Evolutionary conservation across 2,329 filamentous ascomycete species (phyloP).

Genomic region (Ceratocystis destructans): DNA sequence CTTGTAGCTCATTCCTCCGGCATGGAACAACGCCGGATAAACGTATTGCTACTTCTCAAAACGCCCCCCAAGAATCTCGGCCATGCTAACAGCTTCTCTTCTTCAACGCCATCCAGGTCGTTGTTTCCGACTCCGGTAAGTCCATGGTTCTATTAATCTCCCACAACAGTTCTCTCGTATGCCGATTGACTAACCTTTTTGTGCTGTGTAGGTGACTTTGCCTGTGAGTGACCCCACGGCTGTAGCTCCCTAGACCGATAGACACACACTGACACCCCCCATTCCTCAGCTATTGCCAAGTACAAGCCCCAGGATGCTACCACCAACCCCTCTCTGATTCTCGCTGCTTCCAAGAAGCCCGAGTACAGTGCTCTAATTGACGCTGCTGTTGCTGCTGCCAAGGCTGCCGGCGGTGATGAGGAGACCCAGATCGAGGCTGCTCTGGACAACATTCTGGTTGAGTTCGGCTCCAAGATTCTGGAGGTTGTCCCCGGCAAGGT

Average conservation of each 20-base stretch:
- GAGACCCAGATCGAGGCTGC: slow-evolving; percentile 79
- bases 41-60: no score
- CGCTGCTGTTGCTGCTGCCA: slow-evolving; percentile 69
- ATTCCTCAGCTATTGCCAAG: slow-evolving; percentile 73
- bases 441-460: slow-evolving; percentile 85
- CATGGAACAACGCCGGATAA: not conserved
- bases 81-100: not conserved
- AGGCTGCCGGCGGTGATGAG: slow-evolving; percentile 53
- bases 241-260: slow-evolving; percentile 9
- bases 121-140: slow-evolving; percentile 93
- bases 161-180: slow-evolving; percentile 15
- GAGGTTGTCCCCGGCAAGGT: slow-evolving; percentile 96
- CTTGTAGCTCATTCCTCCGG: slow-evolving; percentile 6
- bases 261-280: slow-evolving; percentile 20
- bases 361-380: slow-evolving; percentile 93
- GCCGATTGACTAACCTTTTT: slow-evolving; percentile 22
- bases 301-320: slow-evolving; percentile 99
- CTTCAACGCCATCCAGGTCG: slow-evolving; percentile 47
- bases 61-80: no score
- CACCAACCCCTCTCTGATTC: slow-evolving; percentile 97
- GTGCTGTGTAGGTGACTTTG: slow-evolving; percentile 52
- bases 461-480: slow-evolving; percentile 97
- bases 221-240: slow-evolving; percentile 42
- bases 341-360: slow-evolving; percentile 94
- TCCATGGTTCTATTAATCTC: slow-evolving; percentile 21